Evolutionary conservation across 208 protist species (phyloP).

Genomic region (Lotmaria passim): DNA sequence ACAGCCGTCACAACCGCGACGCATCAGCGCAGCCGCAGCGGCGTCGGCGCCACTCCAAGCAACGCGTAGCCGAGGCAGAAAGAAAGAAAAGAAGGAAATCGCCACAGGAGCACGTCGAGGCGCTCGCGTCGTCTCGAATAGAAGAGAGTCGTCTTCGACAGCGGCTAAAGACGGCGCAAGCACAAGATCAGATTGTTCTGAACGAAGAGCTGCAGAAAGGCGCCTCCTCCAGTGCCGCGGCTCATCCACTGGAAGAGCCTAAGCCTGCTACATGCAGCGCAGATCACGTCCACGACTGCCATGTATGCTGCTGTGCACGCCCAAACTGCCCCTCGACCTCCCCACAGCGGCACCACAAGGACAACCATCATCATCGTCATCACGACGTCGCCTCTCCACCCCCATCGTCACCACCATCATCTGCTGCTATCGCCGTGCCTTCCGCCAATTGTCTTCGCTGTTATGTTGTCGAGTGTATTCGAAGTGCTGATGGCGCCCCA

Average conservation of each 20-base stretch:
- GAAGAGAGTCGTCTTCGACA: constrained; percentile 17
- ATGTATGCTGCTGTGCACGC: neutral
- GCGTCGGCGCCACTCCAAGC: neutral
- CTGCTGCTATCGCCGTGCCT: no score
- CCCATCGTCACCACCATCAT: neutral
- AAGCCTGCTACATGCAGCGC: no score
- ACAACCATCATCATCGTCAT: neutral
- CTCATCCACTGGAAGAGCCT: no score
- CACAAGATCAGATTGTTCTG: constrained; percentile 1
- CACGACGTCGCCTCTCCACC: neutral
- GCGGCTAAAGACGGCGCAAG: constrained; percentile 7
- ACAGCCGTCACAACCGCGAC: neutral
- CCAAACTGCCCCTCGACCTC: neutral
- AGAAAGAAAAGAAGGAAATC: neutral
- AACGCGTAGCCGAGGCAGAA: neutral
- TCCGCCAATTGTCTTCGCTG: neutral
- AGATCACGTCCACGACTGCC: neutral
- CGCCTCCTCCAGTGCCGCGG: neutral
- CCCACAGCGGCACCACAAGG: neutral
- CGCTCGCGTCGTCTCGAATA: neutral
- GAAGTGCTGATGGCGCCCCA: neutral
- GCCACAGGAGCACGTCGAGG: neutral
- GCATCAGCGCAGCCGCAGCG: neutral
- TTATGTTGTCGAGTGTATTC: neutral
- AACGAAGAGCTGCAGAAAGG: neutral